Percentiles rank a stretch among this genome's conserved stretches.
phyloP scores from a whole-genome alignment of 2,329 filamentous ascomycete species.

The Colletotrichum zoysiae region DNA sequence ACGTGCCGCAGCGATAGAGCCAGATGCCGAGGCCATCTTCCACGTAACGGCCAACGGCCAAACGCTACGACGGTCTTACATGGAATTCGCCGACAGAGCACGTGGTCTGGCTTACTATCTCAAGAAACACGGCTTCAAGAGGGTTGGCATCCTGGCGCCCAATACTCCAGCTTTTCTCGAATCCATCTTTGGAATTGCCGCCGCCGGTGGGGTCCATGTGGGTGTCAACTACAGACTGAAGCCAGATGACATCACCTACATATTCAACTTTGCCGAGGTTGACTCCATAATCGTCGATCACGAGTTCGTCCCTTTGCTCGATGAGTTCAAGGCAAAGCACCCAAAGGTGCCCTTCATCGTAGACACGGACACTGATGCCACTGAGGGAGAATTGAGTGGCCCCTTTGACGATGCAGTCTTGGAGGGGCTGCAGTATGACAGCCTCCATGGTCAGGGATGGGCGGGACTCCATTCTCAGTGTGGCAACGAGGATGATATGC shows the following conservation, averaged over 20 bases:
- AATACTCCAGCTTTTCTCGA: conserved; percentile 97
- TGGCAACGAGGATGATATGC: conserved; percentile 80
- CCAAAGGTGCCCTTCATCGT: conserved; percentile 78
- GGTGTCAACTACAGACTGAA: conserved; percentile 76
- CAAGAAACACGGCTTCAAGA: conserved; percentile 76
- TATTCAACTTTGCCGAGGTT: conserved; percentile 88
- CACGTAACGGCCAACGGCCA: conserved; percentile 85
- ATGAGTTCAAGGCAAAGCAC: conserved; percentile 71
- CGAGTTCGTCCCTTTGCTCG: conserved; percentile 81
- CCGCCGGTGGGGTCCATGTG: conserved; percentile 83
- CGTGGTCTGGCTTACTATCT: conserved; percentile 91
- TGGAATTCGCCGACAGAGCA: conserved; percentile 86
- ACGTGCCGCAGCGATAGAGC: conserved; percentile 89
- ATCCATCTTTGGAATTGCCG: conserved; percentile 87
- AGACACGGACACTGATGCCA: conserved; percentile 84
- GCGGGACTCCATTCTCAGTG: conserved; percentile 77
- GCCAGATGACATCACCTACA: conserved; percentile 88
- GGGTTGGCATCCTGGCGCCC: conserved; percentile 87
- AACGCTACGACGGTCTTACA: conserved; percentile 81
- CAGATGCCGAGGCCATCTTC: conserved; percentile 85
- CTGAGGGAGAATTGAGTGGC: conserved; percentile 78
- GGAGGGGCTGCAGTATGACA: conserved; percentile 82
- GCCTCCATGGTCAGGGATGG: conserved; percentile 79
- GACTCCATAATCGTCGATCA: conserved; percentile 89
- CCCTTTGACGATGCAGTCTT: conserved; percentile 87